Evolutionary conservation across 345 rosid genomes (phyloP).

Genomic region (Psidium friedrichsthalianum): DNA sequence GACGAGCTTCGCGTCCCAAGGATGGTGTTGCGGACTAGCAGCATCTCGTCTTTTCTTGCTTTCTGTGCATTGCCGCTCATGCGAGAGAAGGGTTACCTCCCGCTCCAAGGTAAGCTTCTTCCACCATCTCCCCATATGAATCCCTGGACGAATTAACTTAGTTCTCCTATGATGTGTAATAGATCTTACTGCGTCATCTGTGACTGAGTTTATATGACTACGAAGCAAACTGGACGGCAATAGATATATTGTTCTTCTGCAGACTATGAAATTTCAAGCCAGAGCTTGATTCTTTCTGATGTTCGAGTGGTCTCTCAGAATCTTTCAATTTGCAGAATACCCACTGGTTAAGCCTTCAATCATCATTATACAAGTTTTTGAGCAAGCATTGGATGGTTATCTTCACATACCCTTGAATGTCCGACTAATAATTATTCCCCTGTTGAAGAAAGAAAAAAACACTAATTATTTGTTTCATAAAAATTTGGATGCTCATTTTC

Average conservation of each 20-base stretch:
- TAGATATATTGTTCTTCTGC: not conserved
- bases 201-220: not conserved
- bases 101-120: constrained; percentile 8
- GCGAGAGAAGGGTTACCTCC: constrained; percentile 17
- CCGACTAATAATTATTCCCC: not conserved
- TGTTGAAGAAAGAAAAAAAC: not conserved
- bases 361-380: not conserved
- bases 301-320: not conserved
- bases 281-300: not conserved
- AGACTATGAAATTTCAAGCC: not conserved
- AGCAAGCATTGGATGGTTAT: not conserved
- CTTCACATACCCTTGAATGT: not conserved
- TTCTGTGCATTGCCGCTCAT: constrained; percentile 16
- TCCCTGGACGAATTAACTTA: not conserved
- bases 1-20: constrained; percentile 25
- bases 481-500: not conserved
- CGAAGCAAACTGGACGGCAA: not conserved
- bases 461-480: not conserved
- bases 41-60: constrained; percentile 16
- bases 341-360: not conserved
- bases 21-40: constrained; percentile 31
- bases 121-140: not conserved
- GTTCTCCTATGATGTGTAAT: not conserved
- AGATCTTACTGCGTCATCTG: not conserved
- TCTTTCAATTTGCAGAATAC: not conserved